Evolutionary conservation across 1,284 basidiomycete species (phyloP).

Genomic region (Sparassis latifolia): DNA sequence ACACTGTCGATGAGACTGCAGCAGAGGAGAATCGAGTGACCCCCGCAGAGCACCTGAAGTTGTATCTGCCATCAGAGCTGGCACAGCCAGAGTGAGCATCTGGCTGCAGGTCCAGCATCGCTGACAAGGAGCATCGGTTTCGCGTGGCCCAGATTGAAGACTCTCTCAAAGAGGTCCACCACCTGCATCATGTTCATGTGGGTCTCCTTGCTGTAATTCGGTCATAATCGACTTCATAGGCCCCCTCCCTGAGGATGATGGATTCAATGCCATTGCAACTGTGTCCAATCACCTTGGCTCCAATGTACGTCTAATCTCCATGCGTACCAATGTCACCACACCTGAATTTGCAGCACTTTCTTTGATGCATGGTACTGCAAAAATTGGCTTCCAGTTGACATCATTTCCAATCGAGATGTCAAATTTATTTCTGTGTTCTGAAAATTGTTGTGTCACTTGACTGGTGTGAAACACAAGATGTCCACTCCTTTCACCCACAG

Average conservation of each 20-base stretch:
- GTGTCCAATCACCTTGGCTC: neutral
- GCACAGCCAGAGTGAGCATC: too few relatives aligned
- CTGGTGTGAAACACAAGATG: slow-evolving; percentile 13
- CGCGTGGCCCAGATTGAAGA: too few relatives aligned
- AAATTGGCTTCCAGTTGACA: slow-evolving; percentile 15
- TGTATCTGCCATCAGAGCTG: too few relatives aligned
- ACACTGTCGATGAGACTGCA: too few relatives aligned
- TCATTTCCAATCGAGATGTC: slow-evolving; percentile 19
- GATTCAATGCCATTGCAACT: neutral
- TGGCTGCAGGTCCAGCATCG: too few relatives aligned
- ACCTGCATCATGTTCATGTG: too few relatives aligned
- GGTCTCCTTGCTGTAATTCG: slow-evolving; percentile 7
- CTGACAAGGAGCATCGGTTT: too few relatives aligned
- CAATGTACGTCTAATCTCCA: neutral
- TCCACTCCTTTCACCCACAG: slow-evolving; percentile 11
- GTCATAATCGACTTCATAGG: slow-evolving; percentile 40
- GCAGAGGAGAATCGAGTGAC: too few relatives aligned
- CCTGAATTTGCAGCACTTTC: neutral
- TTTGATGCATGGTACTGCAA: neutral
- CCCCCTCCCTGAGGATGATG: slow-evolving; percentile 23
- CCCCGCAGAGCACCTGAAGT: too few relatives aligned
- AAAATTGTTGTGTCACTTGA: slow-evolving; percentile 10
- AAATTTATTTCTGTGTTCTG: slow-evolving; percentile 20
- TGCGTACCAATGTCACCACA: neutral
- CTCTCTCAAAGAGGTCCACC: too few relatives aligned